Conservation (phyloP, 2,329 filamentous ascomycete species). For the Zasmidium citrigriseum region DNA sequence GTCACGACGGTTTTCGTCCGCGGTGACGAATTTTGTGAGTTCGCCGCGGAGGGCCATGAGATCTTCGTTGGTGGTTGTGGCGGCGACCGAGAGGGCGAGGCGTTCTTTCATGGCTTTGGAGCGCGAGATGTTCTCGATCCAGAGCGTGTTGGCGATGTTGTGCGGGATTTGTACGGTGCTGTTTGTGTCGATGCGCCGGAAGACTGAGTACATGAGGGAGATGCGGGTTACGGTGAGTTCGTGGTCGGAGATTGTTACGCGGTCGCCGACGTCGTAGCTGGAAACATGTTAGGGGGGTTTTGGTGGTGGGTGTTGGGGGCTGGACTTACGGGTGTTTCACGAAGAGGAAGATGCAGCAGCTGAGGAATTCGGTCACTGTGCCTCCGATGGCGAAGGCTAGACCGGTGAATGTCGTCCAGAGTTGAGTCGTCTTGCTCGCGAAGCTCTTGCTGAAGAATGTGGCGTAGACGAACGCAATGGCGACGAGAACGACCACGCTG, state of each 20-base stretch:
- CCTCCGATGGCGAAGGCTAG: constrained; percentile 94
- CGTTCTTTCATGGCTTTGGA: constrained; percentile 40
- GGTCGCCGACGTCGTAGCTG: constrained; percentile 60
- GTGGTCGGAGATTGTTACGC: constrained; percentile 23
- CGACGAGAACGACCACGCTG: constrained; percentile 25
- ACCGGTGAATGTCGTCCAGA: constrained; percentile 25
- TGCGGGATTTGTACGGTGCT: constrained; percentile 38
- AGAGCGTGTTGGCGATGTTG: constrained; percentile 37
- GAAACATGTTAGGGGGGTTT: background rate
- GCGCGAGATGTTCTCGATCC: constrained; percentile 40
- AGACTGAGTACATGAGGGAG: constrained; percentile 37
- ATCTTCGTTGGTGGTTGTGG: constrained; percentile 55
- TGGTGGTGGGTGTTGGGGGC: background rate
- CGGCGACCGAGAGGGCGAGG: constrained; percentile 29
- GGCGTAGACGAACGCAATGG: constrained; percentile 36
- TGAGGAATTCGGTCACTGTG: constrained; percentile 88
- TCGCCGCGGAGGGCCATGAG: constrained; percentile 32
- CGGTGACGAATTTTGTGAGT: constrained; percentile 33
- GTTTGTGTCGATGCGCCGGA: constrained; percentile 33
- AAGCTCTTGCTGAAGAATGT: constrained; percentile 35
- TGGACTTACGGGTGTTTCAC: constrained; percentile 78
- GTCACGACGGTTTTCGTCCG: constrained; percentile 38
- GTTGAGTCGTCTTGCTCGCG: constrained; percentile 24
- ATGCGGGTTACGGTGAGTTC: constrained; percentile 36
- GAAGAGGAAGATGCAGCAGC: constrained; percentile 95